Conservation (phyloP, 306 rosid genomes). For the Lathyrus sativus region DNA sequence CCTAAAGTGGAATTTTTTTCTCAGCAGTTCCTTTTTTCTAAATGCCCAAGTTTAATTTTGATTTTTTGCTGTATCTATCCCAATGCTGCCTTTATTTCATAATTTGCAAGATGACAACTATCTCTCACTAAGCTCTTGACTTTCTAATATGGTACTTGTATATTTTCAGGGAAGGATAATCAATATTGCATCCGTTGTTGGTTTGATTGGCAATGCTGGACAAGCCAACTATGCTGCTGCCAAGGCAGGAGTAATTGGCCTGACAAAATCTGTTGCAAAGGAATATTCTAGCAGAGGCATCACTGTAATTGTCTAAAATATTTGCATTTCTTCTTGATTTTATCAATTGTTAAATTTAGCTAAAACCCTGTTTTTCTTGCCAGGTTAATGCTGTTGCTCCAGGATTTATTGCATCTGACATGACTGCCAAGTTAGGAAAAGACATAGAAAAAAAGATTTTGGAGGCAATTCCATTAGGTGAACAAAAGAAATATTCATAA, state of each 20-base stretch:
- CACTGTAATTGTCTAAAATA: conserved; percentile 51
- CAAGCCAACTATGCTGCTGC: conserved; percentile 99
- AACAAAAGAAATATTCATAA: conserved; percentile 19
- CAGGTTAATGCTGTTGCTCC: conserved; percentile 99
- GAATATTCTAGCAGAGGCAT: conserved; percentile 90
- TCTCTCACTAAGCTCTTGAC: conserved; percentile 18
- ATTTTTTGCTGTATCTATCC: background rate
- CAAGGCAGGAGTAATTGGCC: conserved; percentile 97
- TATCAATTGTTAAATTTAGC: conserved; percentile 29
- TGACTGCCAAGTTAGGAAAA: conserved; percentile 88
- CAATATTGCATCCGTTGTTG: conserved; percentile 94
- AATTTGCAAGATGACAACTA: conserved; percentile 3
- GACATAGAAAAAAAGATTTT: conserved; percentile 85
- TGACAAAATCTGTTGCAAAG: conserved; percentile 86
- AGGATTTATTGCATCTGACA: conserved; percentile 94
- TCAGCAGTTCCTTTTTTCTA: background rate
- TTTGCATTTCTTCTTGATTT: conserved; percentile 24
- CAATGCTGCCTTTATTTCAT: conserved; percentile 17
- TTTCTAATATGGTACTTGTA: conserved; percentile 22
- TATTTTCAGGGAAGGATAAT: conserved; percentile 86
- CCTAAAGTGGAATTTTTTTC: conserved; percentile 11
- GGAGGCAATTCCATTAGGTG: conserved; percentile 85
- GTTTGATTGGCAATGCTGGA: conserved; percentile 87
- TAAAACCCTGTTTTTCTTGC: conserved; percentile 32
- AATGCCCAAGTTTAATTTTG: background rate